Conservation (phyloP, 768 basidiomycete species). For the Boletus speciosus region DNA sequence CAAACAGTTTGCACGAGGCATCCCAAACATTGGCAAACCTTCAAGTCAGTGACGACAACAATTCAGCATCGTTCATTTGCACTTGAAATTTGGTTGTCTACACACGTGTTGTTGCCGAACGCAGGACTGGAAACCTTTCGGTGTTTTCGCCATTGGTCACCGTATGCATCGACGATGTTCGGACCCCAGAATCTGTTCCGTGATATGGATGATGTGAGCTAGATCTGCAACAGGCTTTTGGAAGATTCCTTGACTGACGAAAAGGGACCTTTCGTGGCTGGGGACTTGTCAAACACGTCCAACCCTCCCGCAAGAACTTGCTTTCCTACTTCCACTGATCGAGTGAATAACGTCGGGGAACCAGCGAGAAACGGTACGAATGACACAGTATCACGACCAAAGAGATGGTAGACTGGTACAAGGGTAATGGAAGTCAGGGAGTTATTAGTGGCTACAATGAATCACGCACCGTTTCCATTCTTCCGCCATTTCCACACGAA, state of each 20-base stretch:
- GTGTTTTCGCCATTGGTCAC: conserved; percentile 20
- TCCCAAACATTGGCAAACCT: conserved; percentile 18
- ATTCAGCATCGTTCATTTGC: not conserved
- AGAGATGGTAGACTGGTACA: conserved; percentile 10
- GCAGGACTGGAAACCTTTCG: conserved; percentile 16
- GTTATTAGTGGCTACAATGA: not conserved
- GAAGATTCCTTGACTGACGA: not conserved
- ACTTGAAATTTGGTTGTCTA: not conserved
- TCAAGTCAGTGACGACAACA: not conserved
- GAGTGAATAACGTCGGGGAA: conserved; percentile 13
- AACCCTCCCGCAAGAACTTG: conserved; percentile 8
- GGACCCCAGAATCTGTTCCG: conserved; percentile 20
- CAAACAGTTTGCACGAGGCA: conserved; percentile 6
- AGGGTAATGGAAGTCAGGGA: not conserved
- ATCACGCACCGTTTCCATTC: conserved; percentile 10
- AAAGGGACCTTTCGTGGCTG: not conserved
- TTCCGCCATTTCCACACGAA: conserved; percentile 21
- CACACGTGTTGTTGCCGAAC: conserved; percentile 18
- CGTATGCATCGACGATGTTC: conserved; percentile 9
- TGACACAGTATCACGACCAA: conserved; percentile 15
- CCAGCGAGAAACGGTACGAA: conserved; percentile 16
- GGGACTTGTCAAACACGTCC: not conserved
- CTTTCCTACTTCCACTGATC: conserved; percentile 15
- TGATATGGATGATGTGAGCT: not conserved
- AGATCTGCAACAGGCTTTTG: not conserved